These are phyloP conservation scores for Irpex lacteus DNA, from an alignment of 1,284 basidiomycete genomes.

Conservation along the genomic window DNA sequence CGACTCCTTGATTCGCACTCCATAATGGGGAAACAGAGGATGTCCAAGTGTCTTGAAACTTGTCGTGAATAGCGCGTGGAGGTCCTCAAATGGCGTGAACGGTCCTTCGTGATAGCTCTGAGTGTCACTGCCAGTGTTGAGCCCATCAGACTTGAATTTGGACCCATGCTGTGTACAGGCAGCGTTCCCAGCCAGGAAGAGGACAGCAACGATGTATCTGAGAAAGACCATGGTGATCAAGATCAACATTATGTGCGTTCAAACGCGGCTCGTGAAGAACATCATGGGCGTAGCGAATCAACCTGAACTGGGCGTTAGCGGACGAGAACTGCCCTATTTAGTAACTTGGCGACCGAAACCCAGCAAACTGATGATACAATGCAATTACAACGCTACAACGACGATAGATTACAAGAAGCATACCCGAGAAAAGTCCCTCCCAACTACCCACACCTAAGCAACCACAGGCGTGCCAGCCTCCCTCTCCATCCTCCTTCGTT, in stretches of 20 bases:
- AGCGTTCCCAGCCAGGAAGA: neutral
- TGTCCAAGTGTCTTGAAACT: slow-evolving; percentile 49
- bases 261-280: too few relatives aligned
- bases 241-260: too few relatives aligned
- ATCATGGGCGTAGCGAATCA: too few relatives aligned
- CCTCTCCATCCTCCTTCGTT: slow-evolving; percentile 67
- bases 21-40: slow-evolving; percentile 50
- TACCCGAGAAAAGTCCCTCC: neutral
- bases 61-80: slow-evolving; percentile 36
- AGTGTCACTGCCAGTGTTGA: neutral
- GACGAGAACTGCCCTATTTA: too few relatives aligned
- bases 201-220: neutral
- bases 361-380: neutral
- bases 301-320: too few relatives aligned
- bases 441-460: neutral
- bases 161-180: neutral
- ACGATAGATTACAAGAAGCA: slow-evolving; percentile 13
- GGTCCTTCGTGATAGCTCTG: slow-evolving; percentile 34
- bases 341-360: too few relatives aligned
- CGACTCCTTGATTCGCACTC: slow-evolving; percentile 46
- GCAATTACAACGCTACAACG: slow-evolving; percentile 11
- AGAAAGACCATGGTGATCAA: neutral
- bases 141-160: neutral
- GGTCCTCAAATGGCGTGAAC: slow-evolving; percentile 40
- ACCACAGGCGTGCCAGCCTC: slow-evolving; percentile 35